Evolutionary conservation across 805 yeast species (phyloP).

Genomic region (Kodamaea restingae): DNA sequence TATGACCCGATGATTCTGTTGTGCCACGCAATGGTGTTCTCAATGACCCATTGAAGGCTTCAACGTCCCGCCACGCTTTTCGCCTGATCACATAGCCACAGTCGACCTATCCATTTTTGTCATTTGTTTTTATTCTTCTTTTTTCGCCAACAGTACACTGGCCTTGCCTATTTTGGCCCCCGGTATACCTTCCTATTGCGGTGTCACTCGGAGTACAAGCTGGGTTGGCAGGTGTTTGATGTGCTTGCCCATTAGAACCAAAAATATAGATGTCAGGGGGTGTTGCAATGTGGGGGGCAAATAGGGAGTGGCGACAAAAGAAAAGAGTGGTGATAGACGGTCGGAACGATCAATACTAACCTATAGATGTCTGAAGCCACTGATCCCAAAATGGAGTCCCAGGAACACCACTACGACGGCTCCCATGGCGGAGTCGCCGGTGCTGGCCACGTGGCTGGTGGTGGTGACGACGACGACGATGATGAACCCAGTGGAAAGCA

Average conservation of each 20-base stretch:
- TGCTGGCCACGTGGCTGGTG: constrained; percentile 12
- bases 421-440: constrained; percentile 17
- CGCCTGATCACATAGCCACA: too few relatives aligned
- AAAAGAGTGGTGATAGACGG: not conserved
- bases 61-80: not conserved
- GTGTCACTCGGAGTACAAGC: constrained; percentile 1
- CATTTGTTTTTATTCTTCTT: constrained; percentile 6
- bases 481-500: constrained; percentile 44
- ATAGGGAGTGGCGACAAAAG: constrained; percentile 2
- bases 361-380: constrained; percentile 35
- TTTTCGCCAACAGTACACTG: constrained; percentile 8
- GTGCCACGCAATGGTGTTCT: too few relatives aligned
- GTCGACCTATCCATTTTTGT: constrained; percentile 6
- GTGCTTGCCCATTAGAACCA: too few relatives aligned
- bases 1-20: too few relatives aligned
- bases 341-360: constrained; percentile 1
- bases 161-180: constrained; percentile 10
- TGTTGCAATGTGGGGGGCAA: not conserved
- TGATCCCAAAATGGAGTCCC: constrained; percentile 36
- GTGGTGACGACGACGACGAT: constrained; percentile 49
- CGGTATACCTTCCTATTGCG: constrained; percentile 9
- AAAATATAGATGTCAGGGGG: too few relatives aligned
- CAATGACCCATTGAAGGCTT: not conserved
- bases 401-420: constrained; percentile 20
- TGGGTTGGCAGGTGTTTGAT: too few relatives aligned